These are phyloP conservation scores for Tylopilus sp. DNA, from an alignment of 768 basidiomycete genomes.

Conservation along the genomic window DNA sequence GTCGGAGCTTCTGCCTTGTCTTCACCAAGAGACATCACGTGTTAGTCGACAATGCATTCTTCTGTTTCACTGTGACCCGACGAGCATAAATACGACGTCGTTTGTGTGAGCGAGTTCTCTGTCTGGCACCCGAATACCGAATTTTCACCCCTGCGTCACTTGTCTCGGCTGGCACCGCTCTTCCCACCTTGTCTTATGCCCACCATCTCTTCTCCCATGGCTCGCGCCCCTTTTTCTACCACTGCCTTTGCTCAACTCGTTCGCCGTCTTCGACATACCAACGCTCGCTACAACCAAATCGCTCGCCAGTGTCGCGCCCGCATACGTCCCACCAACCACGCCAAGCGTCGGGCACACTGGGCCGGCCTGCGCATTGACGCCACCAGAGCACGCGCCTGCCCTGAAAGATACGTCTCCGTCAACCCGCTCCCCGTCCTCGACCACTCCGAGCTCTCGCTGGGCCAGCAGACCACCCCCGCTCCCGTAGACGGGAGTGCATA, in stretches of 20 bases:
- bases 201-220: conserved; percentile 5
- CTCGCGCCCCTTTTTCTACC: conserved; percentile 28
- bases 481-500: background rate
- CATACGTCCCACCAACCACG: conserved; percentile 40
- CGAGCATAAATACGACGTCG: too few species aligned
- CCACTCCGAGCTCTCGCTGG: conserved; percentile 34
- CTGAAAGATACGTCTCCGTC: conserved; percentile 36
- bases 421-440: conserved; percentile 14
- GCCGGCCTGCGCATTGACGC: conserved; percentile 45
- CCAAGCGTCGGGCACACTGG: conserved; percentile 40
- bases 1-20: too few species aligned
- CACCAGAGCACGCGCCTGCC: conserved; percentile 38
- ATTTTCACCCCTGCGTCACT: background rate
- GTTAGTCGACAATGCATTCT: too few species aligned
- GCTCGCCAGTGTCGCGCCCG: conserved; percentile 38
- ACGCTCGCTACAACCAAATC: conserved; percentile 38
- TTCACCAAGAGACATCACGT: too few species aligned
- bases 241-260: conserved; percentile 36
- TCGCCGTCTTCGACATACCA: conserved; percentile 41
- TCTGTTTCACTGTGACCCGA: too few species aligned
- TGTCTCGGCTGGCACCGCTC: background rate
- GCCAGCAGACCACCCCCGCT: background rate
- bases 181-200: conserved; percentile 4
- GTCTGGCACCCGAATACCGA: background rate
- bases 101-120: too few species aligned